Evolutionary conservation across 805 yeast genomes (phyloP), one percentile per base, ranked within the genome.

Genomic region (Allodekkera sacchari): DNA sequence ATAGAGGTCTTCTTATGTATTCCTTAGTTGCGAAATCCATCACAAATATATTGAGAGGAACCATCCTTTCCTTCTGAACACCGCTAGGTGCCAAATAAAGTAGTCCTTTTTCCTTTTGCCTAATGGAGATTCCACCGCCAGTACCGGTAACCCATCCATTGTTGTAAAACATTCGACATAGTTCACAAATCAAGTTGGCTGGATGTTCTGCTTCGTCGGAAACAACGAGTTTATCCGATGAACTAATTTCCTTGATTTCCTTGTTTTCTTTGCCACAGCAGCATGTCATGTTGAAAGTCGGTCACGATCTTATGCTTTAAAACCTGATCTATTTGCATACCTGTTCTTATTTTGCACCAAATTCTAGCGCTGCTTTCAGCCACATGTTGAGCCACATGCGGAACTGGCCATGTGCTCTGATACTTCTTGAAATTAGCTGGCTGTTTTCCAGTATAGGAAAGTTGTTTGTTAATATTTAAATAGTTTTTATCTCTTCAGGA

Each of bases 91-190:
- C 94, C 25, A 88, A 68, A 53, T 69, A 88, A 12, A 83, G 72
- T 14, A 22, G 11, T 10, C 18, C 27, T 14, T 61, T 47, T 38
- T 74, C 65, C 1, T 66, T 68, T 2, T 69, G 66, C 33, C 78
- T 59, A 30, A 88, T 79, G 20, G 94, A 81, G 45, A 89, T 79
- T 3, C 96, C 96, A 20, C 96, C 97, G 3, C 95, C 96, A 1
- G 97, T 89, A 3, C 96, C 96, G 0, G 95, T 78, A 44, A 84
- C 89, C 95, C 96, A 87, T 31, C 83, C 80, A 48, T 81, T 80
- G 43, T 71, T 65, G 53, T 81, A 89, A 52, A 89, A 84, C 12
- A 70, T 59, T 31, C 72, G 64, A 52, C 96, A 87, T 19, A 88
- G 65, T 37, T 80, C 82, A 53, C 95, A 85, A 39, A 88, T 83